These are phyloP conservation scores for Boletus fagicola DNA, from an alignment of 768 basidiomycete genomes.

Conservation along the genomic window DNA sequence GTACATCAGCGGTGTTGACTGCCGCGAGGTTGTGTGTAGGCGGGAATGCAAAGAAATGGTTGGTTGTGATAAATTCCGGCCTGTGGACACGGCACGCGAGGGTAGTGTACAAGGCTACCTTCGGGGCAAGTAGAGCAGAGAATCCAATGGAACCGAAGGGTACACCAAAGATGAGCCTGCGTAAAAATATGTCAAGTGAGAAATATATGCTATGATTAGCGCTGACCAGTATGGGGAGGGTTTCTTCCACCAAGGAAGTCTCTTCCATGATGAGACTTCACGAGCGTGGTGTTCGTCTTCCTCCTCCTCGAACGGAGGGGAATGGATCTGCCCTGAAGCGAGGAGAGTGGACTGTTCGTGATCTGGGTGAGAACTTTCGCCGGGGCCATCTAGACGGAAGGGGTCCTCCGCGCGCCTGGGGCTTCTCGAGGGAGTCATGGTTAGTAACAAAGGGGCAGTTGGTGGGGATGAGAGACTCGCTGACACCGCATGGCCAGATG, in stretches of 20 bases:
- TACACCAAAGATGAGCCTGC: constrained; percentile 51
- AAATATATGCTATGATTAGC: background rate
- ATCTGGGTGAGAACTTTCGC: constrained; percentile 43
- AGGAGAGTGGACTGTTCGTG: constrained; percentile 40
- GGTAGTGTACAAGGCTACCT: constrained; percentile 70
- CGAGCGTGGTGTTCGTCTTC: constrained; percentile 32
- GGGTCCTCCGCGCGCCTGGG: constrained; percentile 14
- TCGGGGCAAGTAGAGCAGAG: constrained; percentile 62
- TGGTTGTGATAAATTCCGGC: constrained; percentile 44
- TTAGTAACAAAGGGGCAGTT: background rate
- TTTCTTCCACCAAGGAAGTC: constrained; percentile 69
- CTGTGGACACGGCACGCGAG: constrained; percentile 68
- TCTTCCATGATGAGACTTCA: constrained; percentile 25
- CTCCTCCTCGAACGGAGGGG: constrained; percentile 14
- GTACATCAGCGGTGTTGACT: background rate
- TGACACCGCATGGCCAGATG: background rate
- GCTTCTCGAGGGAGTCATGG: constrained; percentile 17
- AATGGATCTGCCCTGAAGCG: constrained; percentile 5
- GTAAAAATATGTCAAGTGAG: background rate
- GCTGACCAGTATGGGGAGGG: constrained; percentile 74
- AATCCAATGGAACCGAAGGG: constrained; percentile 56
- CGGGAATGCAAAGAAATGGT: background rate
- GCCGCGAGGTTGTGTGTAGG: background rate
- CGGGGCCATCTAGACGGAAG: constrained; percentile 45
- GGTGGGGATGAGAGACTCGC: too few relatives aligned